phyloP scores from a whole-genome alignment of 2,329 filamentous ascomycete genomes.

The Microsporum audouinii region DNA sequence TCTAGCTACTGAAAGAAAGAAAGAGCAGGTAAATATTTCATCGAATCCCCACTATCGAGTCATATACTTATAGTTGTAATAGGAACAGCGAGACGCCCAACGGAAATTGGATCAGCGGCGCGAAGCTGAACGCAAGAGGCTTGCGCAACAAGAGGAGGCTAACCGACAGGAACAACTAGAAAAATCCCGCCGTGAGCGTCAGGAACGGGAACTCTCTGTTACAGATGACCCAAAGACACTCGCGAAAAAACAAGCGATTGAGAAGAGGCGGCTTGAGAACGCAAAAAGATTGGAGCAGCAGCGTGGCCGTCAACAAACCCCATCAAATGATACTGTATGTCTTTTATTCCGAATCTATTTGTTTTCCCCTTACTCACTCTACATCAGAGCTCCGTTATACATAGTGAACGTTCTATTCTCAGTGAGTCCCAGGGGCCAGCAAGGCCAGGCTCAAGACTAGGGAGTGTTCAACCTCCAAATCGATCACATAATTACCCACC shows the following conservation, averaged over 20 bases:
- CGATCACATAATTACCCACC: slow-evolving; percentile 53
- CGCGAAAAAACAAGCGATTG: slow-evolving; percentile 50
- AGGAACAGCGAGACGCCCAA: slow-evolving; percentile 67
- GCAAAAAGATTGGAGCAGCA: slow-evolving; percentile 37
- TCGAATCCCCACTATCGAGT: slow-evolving; percentile 2
- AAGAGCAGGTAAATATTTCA: slow-evolving; percentile 47
- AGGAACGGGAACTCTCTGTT: slow-evolving; percentile 37
- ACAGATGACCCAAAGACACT: slow-evolving; percentile 54
- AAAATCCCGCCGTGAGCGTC: slow-evolving; percentile 44
- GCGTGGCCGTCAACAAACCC: slow-evolving; percentile 29
- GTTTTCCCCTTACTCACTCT: slow-evolving; percentile 4
- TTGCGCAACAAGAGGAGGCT: slow-evolving; percentile 47
- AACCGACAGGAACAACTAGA: slow-evolving; percentile 53
- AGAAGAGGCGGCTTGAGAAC: slow-evolving; percentile 41
- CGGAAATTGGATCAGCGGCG: slow-evolving; percentile 71
- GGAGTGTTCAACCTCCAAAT: slow-evolving; percentile 43
- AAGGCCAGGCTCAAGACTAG: slow-evolving; percentile 40
- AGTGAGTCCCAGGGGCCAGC: slow-evolving; percentile 30
- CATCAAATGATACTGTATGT: slow-evolving; percentile 29
- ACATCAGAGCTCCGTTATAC: slow-evolving; percentile 18
- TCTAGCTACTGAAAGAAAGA: slow-evolving; percentile 66
- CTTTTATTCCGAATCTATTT: neutral
- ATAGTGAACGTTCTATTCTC: slow-evolving; percentile 22
- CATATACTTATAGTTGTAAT: neutral
- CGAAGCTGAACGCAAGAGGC: slow-evolving; percentile 66